These are phyloP conservation scores for Cochlearia excelsa DNA, from an alignment of 345 rosid species.

Conservation along the genomic window DNA sequence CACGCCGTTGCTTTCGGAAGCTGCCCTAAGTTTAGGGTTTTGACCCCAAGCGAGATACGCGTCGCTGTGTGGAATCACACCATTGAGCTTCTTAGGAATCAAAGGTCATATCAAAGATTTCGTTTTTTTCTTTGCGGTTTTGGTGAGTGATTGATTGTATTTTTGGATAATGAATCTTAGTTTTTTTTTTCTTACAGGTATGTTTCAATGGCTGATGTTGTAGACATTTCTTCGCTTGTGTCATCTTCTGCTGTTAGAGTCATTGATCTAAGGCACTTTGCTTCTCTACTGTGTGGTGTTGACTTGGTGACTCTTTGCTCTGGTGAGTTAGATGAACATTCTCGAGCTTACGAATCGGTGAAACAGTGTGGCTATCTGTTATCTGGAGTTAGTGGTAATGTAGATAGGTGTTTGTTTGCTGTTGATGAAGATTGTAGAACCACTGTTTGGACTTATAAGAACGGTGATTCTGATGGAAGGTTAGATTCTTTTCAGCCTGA, in stretches of 20 bases:
- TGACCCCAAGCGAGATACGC: constrained; percentile 52
- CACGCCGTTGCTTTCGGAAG: constrained; percentile 93
- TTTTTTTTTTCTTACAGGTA: too few species aligned
- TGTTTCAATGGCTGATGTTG: constrained; percentile 73
- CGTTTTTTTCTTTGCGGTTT: too few species aligned
- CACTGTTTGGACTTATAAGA: constrained; percentile 73
- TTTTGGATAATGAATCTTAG: too few species aligned
- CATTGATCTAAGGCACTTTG: constrained; percentile 78
- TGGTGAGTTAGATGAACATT: constrained; percentile 28
- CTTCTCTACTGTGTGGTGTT: constrained; percentile 63
- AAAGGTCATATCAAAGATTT: constrained; percentile 68
- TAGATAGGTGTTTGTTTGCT: constrained; percentile 58
- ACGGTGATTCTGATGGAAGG: constrained; percentile 49
- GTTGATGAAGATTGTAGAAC: constrained; percentile 82
- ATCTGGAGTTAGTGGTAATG: constrained; percentile 64
- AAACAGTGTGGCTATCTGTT: constrained; percentile 63
- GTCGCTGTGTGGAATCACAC: constrained; percentile 66
- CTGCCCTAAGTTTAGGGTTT: constrained; percentile 93
- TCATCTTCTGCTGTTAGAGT: constrained; percentile 55
- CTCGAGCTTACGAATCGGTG: constrained; percentile 49
- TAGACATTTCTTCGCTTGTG: constrained; percentile 64
- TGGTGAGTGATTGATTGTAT: too few species aligned
- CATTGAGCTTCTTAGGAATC: constrained; percentile 53
- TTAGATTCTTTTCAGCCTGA: constrained; percentile 79
- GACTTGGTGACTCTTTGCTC: constrained; percentile 48